Evolutionary conservation across 768 basidiomycete genomes (phyloP).

Genomic region (Lactarius quietus): DNA sequence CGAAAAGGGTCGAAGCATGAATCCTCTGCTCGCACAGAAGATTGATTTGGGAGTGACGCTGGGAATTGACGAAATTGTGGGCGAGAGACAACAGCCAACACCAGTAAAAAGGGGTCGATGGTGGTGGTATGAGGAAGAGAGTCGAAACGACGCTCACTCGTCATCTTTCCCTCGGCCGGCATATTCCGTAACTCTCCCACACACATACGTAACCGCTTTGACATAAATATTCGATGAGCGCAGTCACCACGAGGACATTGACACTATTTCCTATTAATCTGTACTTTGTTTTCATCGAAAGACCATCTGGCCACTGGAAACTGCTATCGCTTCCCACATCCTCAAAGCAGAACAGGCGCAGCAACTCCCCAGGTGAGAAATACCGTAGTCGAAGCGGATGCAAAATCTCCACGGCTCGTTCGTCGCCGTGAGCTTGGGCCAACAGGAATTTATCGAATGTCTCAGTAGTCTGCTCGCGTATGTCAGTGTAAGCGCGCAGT

Average conservation of each 20-base stretch:
- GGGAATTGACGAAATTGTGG: conserved; percentile 64
- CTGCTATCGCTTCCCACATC: conserved; percentile 20
- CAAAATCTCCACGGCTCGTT: conserved; percentile 50
- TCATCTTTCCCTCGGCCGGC: conserved; percentile 3
- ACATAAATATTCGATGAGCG: conserved; percentile 56
- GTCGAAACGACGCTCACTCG: neutral
- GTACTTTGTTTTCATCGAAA: conserved; percentile 69
- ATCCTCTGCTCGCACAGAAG: conserved; percentile 77
- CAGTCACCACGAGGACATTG: conserved; percentile 67
- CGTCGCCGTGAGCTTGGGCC: conserved; percentile 40
- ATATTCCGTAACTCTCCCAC: conserved; percentile 12
- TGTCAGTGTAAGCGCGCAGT: neutral
- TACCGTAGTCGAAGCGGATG: conserved; percentile 64
- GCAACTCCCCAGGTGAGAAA: conserved; percentile 68
- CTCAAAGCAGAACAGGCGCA: conserved; percentile 63
- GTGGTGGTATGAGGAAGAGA: conserved; percentile 12
- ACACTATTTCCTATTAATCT: conserved; percentile 80
- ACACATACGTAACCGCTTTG: neutral
- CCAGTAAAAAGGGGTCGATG: conserved; percentile 16
- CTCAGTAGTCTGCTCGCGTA: conserved; percentile 48
- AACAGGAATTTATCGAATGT: conserved; percentile 55
- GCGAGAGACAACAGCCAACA: conserved; percentile 31
- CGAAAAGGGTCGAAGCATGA: conserved; percentile 92
- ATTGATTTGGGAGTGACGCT: conserved; percentile 39
- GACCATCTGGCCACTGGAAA: conserved; percentile 60